These are phyloP conservation scores for Cladosporium sp. DNA, from an alignment of 2,329 filamentous ascomycete genomes.

Conservation along the genomic window DNA sequence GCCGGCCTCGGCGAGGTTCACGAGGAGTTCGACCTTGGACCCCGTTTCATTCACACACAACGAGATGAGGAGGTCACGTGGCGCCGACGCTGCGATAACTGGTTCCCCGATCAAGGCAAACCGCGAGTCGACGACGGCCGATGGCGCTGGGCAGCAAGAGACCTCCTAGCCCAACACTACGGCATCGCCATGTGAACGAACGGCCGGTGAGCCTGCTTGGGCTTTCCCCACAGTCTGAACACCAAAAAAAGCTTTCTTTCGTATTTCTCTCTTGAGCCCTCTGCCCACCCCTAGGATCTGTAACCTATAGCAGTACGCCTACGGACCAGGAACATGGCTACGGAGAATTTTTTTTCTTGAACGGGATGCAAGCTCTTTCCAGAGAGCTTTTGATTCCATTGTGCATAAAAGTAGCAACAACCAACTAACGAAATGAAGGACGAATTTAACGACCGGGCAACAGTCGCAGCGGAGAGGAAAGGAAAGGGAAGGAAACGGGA, in stretches of 20 bases:
- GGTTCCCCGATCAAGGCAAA: slow-evolving; percentile 58
- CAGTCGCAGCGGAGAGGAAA: neutral
- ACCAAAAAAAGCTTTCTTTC: slow-evolving; percentile 5
- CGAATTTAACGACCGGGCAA: neutral
- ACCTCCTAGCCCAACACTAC: neutral
- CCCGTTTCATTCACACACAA: slow-evolving; percentile 86
- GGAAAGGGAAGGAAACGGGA: neutral
- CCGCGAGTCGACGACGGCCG: slow-evolving; percentile 13
- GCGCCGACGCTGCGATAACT: slow-evolving; percentile 82
- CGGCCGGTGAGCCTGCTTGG: neutral
- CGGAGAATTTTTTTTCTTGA: neutral
- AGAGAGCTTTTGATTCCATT: neutral
- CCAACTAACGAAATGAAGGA: neutral
- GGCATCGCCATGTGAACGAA: slow-evolving; percentile 8
- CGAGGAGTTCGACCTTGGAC: slow-evolving; percentile 96
- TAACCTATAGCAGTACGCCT: neutral
- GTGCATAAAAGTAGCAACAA: neutral
- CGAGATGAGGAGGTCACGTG: slow-evolving; percentile 89
- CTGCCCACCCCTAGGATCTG: neutral
- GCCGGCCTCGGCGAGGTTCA: slow-evolving; percentile 74
- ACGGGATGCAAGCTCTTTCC: neutral
- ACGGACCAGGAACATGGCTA: neutral
- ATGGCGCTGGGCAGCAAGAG: slow-evolving; percentile 13
- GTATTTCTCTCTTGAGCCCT: neutral
- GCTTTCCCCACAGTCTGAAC: neutral